Evolutionary conservation across 208 protist genomes (phyloP).

Genomic region (Polymyxa betae): DNA sequence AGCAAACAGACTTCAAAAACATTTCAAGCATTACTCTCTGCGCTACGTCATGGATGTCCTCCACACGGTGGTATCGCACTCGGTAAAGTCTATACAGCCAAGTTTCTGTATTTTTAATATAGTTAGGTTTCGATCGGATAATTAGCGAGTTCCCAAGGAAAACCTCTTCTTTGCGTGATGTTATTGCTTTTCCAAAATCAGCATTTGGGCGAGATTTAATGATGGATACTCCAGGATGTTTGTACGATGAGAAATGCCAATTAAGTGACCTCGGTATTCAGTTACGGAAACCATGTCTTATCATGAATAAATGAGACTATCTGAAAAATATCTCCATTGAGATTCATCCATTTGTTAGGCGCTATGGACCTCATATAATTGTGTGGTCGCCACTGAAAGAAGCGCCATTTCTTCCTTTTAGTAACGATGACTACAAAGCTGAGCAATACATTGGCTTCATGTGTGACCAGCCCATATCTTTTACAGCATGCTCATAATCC

Average conservation of each 20-base stretch:
- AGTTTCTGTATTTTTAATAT: background rate
- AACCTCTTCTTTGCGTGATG: constrained; percentile 71
- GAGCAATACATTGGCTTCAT: constrained; percentile 3
- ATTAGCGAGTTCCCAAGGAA: constrained; percentile 62
- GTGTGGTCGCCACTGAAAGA: too few relatives aligned
- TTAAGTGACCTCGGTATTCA: too few relatives aligned
- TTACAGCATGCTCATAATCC: constrained; percentile 73
- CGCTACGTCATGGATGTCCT: constrained; percentile 73
- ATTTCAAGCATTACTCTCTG: constrained; percentile 70
- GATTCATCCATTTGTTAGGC: too few relatives aligned
- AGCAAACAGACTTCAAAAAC: constrained; percentile 33
- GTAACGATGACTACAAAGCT: too few relatives aligned
- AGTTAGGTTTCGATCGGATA: constrained; percentile 75
- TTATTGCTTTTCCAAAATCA: constrained; percentile 83
- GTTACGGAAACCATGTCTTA: too few relatives aligned
- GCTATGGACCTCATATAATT: too few relatives aligned
- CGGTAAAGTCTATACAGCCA: background rate
- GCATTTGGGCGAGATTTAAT: constrained; percentile 73
- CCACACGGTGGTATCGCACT: constrained; percentile 73
- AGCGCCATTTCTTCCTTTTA: too few relatives aligned
- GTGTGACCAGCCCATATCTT: constrained; percentile 68
- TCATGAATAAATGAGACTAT: too few relatives aligned
- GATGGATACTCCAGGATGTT: constrained; percentile 53
- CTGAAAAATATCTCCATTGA: too few relatives aligned
- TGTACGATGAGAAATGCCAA: too few relatives aligned